A percentile compares a stretch with the other conserved stretches of the same genome.
phyloP scores from a whole-genome alignment of 73 alveolate species.

The Stentor roeselii region DNA sequence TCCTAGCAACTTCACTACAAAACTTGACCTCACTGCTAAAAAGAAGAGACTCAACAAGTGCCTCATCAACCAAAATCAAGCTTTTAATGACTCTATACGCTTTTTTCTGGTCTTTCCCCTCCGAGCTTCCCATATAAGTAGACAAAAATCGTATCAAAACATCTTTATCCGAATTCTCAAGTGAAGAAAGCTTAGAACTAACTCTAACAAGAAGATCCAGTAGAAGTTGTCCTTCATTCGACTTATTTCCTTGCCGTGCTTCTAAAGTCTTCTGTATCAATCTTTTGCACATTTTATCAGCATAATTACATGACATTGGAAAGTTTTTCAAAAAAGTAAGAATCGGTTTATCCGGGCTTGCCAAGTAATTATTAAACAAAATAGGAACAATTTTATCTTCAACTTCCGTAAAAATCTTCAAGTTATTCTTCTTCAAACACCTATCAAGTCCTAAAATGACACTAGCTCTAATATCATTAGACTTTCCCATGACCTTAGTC shows the following conservation, averaged over 20 bases:
- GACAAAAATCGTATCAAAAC: neutral
- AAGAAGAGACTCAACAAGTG: neutral
- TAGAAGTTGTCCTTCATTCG: neutral
- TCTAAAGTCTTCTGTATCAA: neutral
- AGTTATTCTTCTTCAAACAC: neutral
- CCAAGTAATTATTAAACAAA: slow-evolving; percentile 10
- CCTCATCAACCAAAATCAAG: neutral
- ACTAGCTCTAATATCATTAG: neutral
- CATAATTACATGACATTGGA: neutral
- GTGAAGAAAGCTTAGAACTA: neutral
- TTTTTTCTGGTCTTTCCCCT: slow-evolving; percentile 12
- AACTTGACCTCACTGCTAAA: neutral
- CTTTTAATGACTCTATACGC: neutral
- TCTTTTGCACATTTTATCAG: slow-evolving; percentile 1
- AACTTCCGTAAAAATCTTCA: neutral
- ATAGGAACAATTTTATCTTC: slow-evolving; percentile 19
- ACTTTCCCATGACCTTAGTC: neutral
- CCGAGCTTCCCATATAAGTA: neutral
- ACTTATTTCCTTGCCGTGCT: neutral
- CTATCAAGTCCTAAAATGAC: neutral
- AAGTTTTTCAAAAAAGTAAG: neutral
- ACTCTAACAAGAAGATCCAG: neutral
- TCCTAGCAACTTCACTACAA: slow-evolving; percentile 9
- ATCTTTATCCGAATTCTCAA: neutral
- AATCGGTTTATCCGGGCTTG: neutral